Conservation (phyloP, 495 filamentous ascomycete species). For the Aspergillus sclerotiicarbonarius region DNA sequence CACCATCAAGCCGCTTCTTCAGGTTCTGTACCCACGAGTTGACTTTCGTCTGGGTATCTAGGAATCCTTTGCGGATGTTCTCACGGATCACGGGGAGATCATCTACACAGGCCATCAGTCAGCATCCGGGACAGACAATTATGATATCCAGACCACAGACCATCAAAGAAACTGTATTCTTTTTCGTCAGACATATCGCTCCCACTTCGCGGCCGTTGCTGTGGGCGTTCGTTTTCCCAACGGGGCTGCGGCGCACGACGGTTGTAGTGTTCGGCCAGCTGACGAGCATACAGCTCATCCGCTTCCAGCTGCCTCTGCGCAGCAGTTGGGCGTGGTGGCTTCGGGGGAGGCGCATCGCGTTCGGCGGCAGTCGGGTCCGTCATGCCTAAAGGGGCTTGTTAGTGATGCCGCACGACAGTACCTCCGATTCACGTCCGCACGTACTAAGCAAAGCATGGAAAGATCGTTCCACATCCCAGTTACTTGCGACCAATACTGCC, state of each 20-base stretch:
- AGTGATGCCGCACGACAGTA: constrained; percentile 1
- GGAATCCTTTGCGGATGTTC: constrained; percentile 90
- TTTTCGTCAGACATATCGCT: constrained; percentile 54
- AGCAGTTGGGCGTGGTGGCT: constrained; percentile 70
- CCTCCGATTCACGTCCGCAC: constrained; percentile 20
- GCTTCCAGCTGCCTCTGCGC: constrained; percentile 77
- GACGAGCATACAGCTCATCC: constrained; percentile 90
- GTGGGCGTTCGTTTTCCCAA: constrained; percentile 44
- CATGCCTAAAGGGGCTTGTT: constrained; percentile 63
- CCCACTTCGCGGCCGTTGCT: constrained; percentile 28
- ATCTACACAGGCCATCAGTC: constrained; percentile 47
- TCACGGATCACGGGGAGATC: constrained; percentile 92
- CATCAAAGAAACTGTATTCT: constrained; percentile 87
- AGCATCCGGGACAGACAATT: constrained; percentile 9
- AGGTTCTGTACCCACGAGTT: constrained; percentile 88
- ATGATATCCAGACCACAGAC: constrained; percentile 31
- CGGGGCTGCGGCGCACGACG: constrained; percentile 36
- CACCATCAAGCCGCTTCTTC: constrained; percentile 88
- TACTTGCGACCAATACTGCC: constrained; percentile 82
- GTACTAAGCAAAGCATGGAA: constrained; percentile 91
- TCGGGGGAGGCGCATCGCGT: constrained; percentile 62
- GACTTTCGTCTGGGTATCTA: constrained; percentile 90
- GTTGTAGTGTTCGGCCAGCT: constrained; percentile 88
- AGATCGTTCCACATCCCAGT: constrained; percentile 85
- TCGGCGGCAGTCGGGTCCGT: constrained; percentile 84